Base-by-base conservation (phyloP, 495 filamentous ascomycete genomes). In the Talaromyces liani region DNA sequence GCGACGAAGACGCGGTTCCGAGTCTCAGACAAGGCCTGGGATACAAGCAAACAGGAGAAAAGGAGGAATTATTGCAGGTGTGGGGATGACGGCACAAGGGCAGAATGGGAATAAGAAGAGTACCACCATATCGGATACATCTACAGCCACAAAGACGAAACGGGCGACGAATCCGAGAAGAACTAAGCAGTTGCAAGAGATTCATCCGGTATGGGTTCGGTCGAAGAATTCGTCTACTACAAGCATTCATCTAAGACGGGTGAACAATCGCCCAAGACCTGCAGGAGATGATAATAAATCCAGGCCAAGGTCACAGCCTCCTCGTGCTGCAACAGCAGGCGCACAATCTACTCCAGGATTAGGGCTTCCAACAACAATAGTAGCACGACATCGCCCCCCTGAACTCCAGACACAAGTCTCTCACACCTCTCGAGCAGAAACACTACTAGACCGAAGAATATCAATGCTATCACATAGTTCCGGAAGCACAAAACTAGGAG, bases 401-500 rank as follows among this genome's bases (percentile, higher is more conserved):
- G n/a, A 18, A 49, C 7, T 20, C 2, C 45, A 18, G 45, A 14
- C 8, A 49, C 45, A 49, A 49, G 6, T 22, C 10, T 49, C 45
- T 20, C 18, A 22, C n/a, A 7, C n/a, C 45, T 16, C 2, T 6
- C 18, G 27, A 29, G 2, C 5, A 16, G 53, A 56, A 29, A 22
- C 12, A 0, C 6, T 61, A 33, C 45, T 49, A 7, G 33, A 61
- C 18, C 49, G 31, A 24, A 20, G 61, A 24, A n/a, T 56, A 36
- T 63, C 61, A n/a, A 55, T 63, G 16, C 5, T 63, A 33, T 63
- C 61, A 14, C 51, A 34, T 36, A 36, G 51, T 9, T 63, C 61
- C 18, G 61, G 12, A 14, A 63, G 61, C 29, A 63, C 61, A 14
- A 63, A 63, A 56, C 8, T 63, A 31, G 61, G 61, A 36, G 61